Percentiles rank a stretch among this genome's conserved stretches.
Evolutionary conservation across 176 grass and related monocot species (phyloP).

Genomic region (Cenchrus fungigraminus): DNA sequence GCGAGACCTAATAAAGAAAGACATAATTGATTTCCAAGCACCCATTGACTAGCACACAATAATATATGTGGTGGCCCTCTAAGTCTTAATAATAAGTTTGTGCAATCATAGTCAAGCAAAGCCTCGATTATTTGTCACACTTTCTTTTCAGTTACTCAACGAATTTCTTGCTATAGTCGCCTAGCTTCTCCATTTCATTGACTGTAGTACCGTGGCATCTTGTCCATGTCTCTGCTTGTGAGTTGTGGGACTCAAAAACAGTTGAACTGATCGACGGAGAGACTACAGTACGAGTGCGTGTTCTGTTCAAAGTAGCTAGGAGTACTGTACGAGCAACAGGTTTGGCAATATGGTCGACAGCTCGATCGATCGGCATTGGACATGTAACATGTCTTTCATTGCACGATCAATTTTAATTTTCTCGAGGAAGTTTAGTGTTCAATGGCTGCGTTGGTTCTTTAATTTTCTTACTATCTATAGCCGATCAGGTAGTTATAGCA

Average conservation of each 20-base stretch:
- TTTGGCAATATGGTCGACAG: background rate
- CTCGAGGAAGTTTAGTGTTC: background rate
- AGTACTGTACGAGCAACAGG: background rate
- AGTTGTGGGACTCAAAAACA: background rate
- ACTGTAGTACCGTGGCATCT: background rate
- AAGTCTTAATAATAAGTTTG: no score
- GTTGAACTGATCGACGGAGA: background rate
- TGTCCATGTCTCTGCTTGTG: background rate
- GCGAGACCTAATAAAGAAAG: no score
- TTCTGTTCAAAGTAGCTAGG: background rate
- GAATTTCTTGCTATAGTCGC: background rate
- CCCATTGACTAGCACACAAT: background rate
- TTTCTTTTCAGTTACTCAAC: background rate
- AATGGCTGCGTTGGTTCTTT: background rate
- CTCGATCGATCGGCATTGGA: background rate
- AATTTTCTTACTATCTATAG: no score
- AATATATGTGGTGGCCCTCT: background rate
- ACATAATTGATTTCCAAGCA: background rate
- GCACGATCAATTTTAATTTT: background rate
- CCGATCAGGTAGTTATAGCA: no score
- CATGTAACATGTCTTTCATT: background rate
- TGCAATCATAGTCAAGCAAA: background rate
- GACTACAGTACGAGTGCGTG: background rate
- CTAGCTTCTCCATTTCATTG: background rate
- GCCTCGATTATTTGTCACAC: background rate